Percentiles rank a stretch among this genome's conserved stretches.
Evolutionary conservation across 495 filamentous ascomycete species (phyloP).

Genomic region (Aspergillus panamensis): DNA sequence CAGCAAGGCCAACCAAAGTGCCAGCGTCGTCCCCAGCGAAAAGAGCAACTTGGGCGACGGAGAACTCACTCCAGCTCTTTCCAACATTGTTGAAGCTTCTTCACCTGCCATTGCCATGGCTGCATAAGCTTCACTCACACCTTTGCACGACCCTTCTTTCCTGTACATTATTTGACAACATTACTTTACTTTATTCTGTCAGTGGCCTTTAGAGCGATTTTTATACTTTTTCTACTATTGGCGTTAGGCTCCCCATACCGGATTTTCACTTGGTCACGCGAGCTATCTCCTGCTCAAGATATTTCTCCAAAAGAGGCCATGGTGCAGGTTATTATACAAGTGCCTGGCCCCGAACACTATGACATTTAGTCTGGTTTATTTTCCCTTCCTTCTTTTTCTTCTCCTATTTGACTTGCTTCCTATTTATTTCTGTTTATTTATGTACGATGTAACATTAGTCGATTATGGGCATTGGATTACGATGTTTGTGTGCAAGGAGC

Average conservation of each 20-base stretch:
- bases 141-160: conserved; percentile 14
- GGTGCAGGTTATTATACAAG: background rate
- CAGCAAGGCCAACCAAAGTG: conserved; percentile 71
- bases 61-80: conserved; percentile 42
- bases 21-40: conserved; percentile 58
- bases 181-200: conserved; percentile 16
- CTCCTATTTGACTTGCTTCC: conserved; percentile 9
- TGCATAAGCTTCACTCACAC: conserved; percentile 23
- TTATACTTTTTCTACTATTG: conserved; percentile 10
- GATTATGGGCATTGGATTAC: conserved; percentile 4
- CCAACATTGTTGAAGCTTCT: conserved; percentile 42
- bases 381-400: conserved; percentile 1
- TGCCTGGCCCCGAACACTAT: background rate
- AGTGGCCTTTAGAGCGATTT: conserved; percentile 1
- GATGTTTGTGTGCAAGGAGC: background rate
- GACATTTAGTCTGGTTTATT: background rate
- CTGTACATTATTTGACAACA: conserved; percentile 22
- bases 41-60: conserved; percentile 62
- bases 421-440: conserved; percentile 12
- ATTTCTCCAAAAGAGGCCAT: background rate
- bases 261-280: conserved; percentile 15
- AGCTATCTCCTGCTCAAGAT: conserved; percentile 1
- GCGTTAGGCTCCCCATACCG: conserved; percentile 15
- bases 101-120: conserved; percentile 45
- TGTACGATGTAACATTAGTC: conserved; percentile 13